These are phyloP conservation scores for Meredithiella fracta DNA, from an alignment of 2,329 filamentous ascomycete genomes.

Conservation along the genomic window DNA sequence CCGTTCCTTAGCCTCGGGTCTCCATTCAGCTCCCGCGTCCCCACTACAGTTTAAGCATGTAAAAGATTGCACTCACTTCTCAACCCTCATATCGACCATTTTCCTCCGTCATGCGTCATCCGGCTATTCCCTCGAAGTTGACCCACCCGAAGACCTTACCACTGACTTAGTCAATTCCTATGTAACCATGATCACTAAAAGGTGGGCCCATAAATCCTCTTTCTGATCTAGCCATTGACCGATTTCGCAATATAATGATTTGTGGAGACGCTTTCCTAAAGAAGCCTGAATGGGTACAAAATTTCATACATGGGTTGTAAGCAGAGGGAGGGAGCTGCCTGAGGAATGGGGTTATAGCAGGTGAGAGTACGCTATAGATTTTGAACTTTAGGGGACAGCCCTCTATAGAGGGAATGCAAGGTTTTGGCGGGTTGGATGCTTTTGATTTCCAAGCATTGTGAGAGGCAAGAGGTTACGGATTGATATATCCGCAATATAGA, in stretches of 20 bases:
- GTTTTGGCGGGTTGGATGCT: background rate
- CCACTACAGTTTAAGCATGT: too few species aligned
- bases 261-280: background rate
- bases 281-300: background rate
- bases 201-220: background rate
- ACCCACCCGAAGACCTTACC: too few species aligned
- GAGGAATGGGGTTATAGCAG: background rate
- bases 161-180: background rate
- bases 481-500: too few species aligned
- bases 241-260: conserved; percentile 11
- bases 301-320: background rate
- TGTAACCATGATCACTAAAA: background rate
- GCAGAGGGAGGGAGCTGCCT: background rate
- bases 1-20: too few species aligned
- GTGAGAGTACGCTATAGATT: background rate
- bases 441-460: background rate
- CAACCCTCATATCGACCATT: too few species aligned
- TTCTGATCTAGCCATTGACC: background rate
- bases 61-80: too few species aligned
- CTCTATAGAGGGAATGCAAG: too few species aligned
- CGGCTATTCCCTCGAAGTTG: too few species aligned
- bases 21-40: too few species aligned
- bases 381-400: too few species aligned
- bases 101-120: too few species aligned
- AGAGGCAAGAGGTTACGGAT: too few species aligned